These are phyloP conservation scores for Clonostachys byssicola DNA, from an alignment of 2,329 filamentous ascomycete species.

Conservation along the genomic window DNA sequence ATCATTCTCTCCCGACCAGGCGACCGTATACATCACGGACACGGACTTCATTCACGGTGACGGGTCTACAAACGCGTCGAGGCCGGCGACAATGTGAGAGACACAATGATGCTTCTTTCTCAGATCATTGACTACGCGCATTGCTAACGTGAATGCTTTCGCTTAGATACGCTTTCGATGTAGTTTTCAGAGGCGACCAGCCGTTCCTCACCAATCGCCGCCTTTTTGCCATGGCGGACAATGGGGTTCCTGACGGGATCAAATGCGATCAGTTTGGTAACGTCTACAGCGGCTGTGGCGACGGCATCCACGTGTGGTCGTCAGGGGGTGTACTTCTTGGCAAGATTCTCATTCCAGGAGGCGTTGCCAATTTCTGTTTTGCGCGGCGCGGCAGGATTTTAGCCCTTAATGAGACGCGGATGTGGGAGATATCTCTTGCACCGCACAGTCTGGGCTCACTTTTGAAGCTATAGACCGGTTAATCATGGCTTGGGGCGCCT, in stretches of 20 bases:
- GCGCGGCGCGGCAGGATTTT: constrained; percentile 35
- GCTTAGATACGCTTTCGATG: constrained; percentile 26
- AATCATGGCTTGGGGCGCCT: no score
- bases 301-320: constrained; percentile 45
- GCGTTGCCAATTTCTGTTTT: constrained; percentile 43
- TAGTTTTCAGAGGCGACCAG: constrained; percentile 13
- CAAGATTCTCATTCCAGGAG: constrained; percentile 33
- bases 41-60: constrained; percentile 22
- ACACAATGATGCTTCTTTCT: not conserved
- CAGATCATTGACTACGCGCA: constrained; percentile 11
- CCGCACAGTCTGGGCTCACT: constrained; percentile 3
- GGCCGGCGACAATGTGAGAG: not conserved
- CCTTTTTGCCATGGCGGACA: constrained; percentile 44
- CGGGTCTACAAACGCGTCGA: constrained; percentile 2
- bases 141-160: constrained; percentile 7
- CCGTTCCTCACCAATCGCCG: constrained; percentile 40
- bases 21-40: constrained; percentile 39
- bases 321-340: constrained; percentile 38
- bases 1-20: constrained; percentile 38
- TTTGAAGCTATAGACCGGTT: no score
- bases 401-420: constrained; percentile 38
- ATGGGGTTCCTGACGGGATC: constrained; percentile 41
- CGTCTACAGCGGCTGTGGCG: constrained; percentile 42
- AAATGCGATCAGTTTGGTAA: constrained; percentile 41
- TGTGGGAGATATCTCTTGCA: constrained; percentile 25